Conservation (phyloP, 345 rosid species). For the Rubroshorea leprosula region DNA sequence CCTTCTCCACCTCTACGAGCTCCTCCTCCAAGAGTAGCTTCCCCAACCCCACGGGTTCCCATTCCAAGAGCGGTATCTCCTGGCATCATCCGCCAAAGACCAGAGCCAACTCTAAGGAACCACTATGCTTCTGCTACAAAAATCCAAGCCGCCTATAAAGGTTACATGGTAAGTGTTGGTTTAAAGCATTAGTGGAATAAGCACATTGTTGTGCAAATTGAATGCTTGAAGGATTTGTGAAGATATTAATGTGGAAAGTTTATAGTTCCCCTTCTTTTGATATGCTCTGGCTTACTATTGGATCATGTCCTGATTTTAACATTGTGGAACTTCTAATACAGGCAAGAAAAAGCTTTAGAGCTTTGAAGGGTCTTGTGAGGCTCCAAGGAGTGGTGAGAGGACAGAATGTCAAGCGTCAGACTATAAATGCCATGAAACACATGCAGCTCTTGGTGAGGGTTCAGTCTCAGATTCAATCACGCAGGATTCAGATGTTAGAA, state of each 20-base stretch:
- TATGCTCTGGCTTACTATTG: conserved; percentile 5
- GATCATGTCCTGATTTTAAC: conserved; percentile 3
- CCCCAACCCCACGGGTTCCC: not conserved
- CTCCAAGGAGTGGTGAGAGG: conserved; percentile 97
- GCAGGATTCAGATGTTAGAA: conserved; percentile 86
- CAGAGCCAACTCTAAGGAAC: conserved; percentile 56
- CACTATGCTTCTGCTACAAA: conserved; percentile 65
- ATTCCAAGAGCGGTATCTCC: conserved; percentile 13
- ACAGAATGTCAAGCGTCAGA: conserved; percentile 83
- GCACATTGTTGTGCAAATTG: not conserved
- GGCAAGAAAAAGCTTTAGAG: conserved; percentile 92
- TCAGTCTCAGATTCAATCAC: conserved; percentile 93
- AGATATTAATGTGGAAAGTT: too few relatives aligned
- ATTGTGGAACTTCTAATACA: conserved; percentile 24
- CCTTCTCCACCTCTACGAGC: conserved; percentile 2
- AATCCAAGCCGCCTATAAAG: conserved; percentile 88
- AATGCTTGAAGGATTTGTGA: too few relatives aligned
- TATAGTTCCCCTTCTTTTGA: not conserved
- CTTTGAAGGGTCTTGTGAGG: conserved; percentile 88
- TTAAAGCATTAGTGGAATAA: conserved; percentile 1
- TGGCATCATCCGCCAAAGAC: conserved; percentile 30
- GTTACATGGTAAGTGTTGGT: conserved; percentile 61
- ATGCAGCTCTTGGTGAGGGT: conserved; percentile 92
- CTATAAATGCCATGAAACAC: conserved; percentile 77
- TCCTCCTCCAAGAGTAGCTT: conserved; percentile 30